Base-by-base conservation (phyloP, 192 early-diverging fungal genomes). In the Geranomyces variabilis region DNA sequence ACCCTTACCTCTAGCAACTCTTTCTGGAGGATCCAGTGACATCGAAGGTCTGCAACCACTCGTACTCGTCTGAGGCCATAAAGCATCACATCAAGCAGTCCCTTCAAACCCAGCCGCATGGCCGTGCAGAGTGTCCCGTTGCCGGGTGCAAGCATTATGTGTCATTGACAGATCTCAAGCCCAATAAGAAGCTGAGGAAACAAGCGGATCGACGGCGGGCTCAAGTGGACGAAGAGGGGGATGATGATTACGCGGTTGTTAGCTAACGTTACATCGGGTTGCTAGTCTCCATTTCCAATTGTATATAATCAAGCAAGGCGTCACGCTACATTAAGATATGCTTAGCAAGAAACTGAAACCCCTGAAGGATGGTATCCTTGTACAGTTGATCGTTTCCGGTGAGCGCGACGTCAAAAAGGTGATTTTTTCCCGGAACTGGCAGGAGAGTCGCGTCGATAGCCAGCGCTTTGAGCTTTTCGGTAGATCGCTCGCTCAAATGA, bases 111-210 rank as follows among this genome's bases (percentile, higher is more conserved):
- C 17, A 61, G 9, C 56, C 26, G 12, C 17, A 43, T n/a, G 33
- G 62, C 10, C 67, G 59, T 22, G 66, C 59, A 10, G 71, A 73
- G 19, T 78, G 77, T 70, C 77, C 77, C 4, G 71, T 78, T 51
- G 67, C 72, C 24, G 77, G 77, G 6, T 78, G 77, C 47, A 47
- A 53, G 30, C 63, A 74, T 33, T 58, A 58, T 26, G 62, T 78
- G 6, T 13, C 21, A n/a, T 33, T 60, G 28, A 15, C 28, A 9
- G 69, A 78, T 43, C 53, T 78, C 34, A 68, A 74, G 29, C 66
- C 17, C 8, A 69, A 78, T 51, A 70, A 65, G 36, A 43, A 56
- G 19, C 63, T 78, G 26, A 61, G 36, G 30, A 57, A 63, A 22
- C 5, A 45, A 1, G 67, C 59, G 3, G 51, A 28, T 9, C 33